These are phyloP conservation scores for Gautieria morchelliformis DNA, from an alignment of 768 basidiomycete species.

Conservation along the genomic window DNA sequence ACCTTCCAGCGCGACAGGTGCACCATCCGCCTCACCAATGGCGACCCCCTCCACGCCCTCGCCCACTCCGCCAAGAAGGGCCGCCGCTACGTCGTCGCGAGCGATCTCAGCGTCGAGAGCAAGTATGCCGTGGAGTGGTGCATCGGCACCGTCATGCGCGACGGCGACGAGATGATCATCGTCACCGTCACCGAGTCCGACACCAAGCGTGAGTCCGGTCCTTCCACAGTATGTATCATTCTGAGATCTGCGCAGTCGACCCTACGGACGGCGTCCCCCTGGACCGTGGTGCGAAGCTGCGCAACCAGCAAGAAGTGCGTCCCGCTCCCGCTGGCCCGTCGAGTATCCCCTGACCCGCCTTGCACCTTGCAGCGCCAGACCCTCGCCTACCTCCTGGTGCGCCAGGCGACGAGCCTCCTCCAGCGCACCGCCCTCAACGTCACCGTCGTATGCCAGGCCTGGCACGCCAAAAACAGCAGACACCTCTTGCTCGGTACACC, in stretches of 20 bases:
- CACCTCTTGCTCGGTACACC: slow-evolving; percentile 88
- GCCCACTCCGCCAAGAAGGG: slow-evolving; percentile 45
- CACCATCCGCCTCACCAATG: slow-evolving; percentile 82
- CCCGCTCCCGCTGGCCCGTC: no score
- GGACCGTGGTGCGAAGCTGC: slow-evolving; percentile 70
- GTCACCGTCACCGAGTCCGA: slow-evolving; percentile 93
- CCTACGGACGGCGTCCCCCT: slow-evolving; percentile 57
- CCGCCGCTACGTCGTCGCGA: slow-evolving; percentile 77
- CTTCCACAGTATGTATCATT: background rate
- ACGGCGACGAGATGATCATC: slow-evolving; percentile 90
- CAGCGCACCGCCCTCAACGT: slow-evolving; percentile 88
- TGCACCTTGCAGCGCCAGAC: slow-evolving; percentile 61
- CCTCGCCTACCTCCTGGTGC: slow-evolving; percentile 75
- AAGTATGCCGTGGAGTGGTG: slow-evolving; percentile 97
- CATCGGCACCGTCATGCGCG: slow-evolving; percentile 88
- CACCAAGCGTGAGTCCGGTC: slow-evolving; percentile 52
- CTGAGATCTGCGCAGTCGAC: slow-evolving; percentile 39
- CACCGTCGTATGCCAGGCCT: slow-evolving; percentile 83
- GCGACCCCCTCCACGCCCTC: slow-evolving; percentile 52
- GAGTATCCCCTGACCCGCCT: background rate
- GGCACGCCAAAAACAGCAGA: slow-evolving; percentile 92
- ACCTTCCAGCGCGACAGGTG: slow-evolving; percentile 87
- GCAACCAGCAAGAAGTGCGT: slow-evolving; percentile 85
- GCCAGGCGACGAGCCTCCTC: slow-evolving; percentile 81
- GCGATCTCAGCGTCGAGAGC: slow-evolving; percentile 91